Evolutionary conservation across 2,329 filamentous ascomycete species (phyloP), one percentile per base, ranked within the genome.

Genomic region (Cordyceps fumosorosea): DNA sequence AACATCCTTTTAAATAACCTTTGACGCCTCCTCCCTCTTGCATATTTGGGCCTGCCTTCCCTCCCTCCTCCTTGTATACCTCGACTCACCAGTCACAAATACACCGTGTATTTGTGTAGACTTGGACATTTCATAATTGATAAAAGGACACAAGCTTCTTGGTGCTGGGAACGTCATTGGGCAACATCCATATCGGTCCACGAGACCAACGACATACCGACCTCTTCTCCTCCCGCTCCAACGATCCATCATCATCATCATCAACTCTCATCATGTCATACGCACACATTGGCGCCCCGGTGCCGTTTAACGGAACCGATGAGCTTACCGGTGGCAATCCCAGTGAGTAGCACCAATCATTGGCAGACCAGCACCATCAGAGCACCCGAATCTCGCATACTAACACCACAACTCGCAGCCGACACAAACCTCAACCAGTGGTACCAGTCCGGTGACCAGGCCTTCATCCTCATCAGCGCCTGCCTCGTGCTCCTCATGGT

Each of bases 401-500:
- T 22, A 29, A 16, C 20, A 12, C 16, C 8, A 10, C 34, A 11
- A 14, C 14, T 20, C 32, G 3, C 34, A 59, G 56, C 45, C 47
- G 45, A 59, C 2, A 59, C 56, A 72, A 97, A 98, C 78, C 77
- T 97, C 73, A 98, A 98, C 82, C 91, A 96, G 85, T 96, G 92
- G 91, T 98, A 89, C 78, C 84, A 90, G 68, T 81, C 91, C 6
- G 95, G 95, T 71, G 95, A 99, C 77, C 89, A 93, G 78, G 91
- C 93, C 73, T 98, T 90, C 80, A 98, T 98, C 76, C 83, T 98
- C 75, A 77, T 98, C 70, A 83, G 90, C 64, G 85, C 93, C 64
- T 93, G 90, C 74, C 96, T 98, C 89, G 93, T 98, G 67, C 78
- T 98, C 79, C 79, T 97, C 77, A 99, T 98, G 95, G 83, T 98